phyloP scores from a whole-genome alignment of 257 asterid genomes.

The Jaltomata sinuosa region DNA sequence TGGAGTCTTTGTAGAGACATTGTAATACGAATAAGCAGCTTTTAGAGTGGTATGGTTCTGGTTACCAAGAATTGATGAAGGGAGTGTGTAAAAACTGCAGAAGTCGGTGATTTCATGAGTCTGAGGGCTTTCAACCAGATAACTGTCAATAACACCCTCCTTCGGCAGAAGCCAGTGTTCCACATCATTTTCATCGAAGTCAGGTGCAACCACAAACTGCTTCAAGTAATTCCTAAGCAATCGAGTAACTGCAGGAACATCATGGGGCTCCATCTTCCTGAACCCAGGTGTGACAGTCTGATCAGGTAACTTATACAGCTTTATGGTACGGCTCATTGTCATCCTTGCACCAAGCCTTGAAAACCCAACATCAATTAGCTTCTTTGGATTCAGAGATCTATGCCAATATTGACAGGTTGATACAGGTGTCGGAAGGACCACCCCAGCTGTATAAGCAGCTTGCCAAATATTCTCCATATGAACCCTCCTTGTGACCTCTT shows the following conservation, averaged over 20 bases:
- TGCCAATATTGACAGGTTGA: slow-evolving; percentile 90
- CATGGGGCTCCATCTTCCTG: slow-evolving; percentile 75
- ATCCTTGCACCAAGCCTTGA: slow-evolving; percentile 78
- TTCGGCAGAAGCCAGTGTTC: slow-evolving; percentile 83
- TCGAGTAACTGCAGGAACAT: slow-evolving; percentile 72
- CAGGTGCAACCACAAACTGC: slow-evolving; percentile 63
- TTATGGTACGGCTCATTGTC: slow-evolving; percentile 89
- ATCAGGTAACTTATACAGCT: slow-evolving; percentile 63
- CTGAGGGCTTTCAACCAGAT: slow-evolving; percentile 66
- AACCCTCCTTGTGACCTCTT: slow-evolving; percentile 79
- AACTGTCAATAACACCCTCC: slow-evolving; percentile 72
- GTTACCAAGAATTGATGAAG: slow-evolving; percentile 76
- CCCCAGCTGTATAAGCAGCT: slow-evolving; percentile 92
- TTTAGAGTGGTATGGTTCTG: slow-evolving; percentile 53
- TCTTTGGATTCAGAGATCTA: slow-evolving; percentile 76
- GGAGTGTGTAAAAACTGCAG: slow-evolving; percentile 78
- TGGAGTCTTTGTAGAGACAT: slow-evolving; percentile 63
- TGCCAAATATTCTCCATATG: slow-evolving; percentile 89
- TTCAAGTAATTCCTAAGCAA: slow-evolving; percentile 66
- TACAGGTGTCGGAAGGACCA: slow-evolving; percentile 73
- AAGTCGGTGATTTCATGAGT: slow-evolving; percentile 76
- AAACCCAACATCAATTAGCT: slow-evolving; percentile 86
- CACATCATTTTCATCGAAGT: slow-evolving; percentile 63
- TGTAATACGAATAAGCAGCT: slow-evolving; percentile 75
- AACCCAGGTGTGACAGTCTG: slow-evolving; percentile 60